Conservation (phyloP, 345 rosid genomes). For the Ailanthus altissimus region DNA sequence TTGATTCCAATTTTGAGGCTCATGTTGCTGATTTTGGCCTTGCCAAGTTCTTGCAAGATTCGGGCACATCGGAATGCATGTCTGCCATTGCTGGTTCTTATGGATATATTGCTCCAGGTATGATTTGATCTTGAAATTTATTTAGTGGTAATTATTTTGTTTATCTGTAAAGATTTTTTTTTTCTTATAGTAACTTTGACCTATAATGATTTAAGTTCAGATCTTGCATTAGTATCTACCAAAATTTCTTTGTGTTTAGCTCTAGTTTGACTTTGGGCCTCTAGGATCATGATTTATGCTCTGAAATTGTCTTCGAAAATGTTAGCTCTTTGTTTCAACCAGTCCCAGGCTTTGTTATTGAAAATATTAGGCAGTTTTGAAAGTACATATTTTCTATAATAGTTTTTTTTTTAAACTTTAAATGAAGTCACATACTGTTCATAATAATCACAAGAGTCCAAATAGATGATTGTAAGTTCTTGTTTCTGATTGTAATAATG, state of each 20-base stretch:
- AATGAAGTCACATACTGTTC: not conserved
- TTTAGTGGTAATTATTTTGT: not conserved
- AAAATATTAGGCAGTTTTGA: constrained; percentile 22
- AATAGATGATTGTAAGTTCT: constrained; percentile 11
- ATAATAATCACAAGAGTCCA: not conserved
- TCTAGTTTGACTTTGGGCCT: constrained; percentile 10
- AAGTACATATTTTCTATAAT: constrained; percentile 33
- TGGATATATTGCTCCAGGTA: constrained; percentile 97
- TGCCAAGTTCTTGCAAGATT: constrained; percentile 87
- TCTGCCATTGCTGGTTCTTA: constrained; percentile 97
- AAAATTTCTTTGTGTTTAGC: constrained; percentile 9
- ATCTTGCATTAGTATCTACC: constrained; percentile 18
- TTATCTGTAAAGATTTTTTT: constrained; percentile 14
- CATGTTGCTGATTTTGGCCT: constrained; percentile 97
- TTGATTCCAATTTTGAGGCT: constrained; percentile 80
- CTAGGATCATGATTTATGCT: constrained; percentile 24
- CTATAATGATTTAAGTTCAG: constrained; percentile 13
- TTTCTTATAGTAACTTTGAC: constrained; percentile 24
- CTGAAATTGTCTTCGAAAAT: constrained; percentile 10
- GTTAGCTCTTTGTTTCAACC: constrained; percentile 18
- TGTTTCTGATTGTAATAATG: not conserved
- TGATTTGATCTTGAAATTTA: constrained; percentile 4
- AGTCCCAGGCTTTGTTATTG: constrained; percentile 5
- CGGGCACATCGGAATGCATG: constrained; percentile 94
- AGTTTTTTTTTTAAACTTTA: not conserved